Conservation (phyloP, 768 basidiomycete species). For the Pulveroboletus sp. region DNA sequence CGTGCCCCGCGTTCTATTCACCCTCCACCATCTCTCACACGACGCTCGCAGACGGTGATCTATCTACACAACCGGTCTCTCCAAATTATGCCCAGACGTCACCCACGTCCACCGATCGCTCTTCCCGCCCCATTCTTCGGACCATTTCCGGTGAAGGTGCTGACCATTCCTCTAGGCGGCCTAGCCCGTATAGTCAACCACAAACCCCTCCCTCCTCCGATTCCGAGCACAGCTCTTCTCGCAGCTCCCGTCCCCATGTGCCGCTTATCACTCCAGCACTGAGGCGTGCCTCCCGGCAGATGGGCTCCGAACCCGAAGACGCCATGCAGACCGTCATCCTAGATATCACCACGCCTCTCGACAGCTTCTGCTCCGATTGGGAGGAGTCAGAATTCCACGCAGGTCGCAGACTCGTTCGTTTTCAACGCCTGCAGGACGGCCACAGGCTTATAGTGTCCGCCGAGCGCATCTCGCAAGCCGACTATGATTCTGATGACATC, state of each 20-base stretch:
- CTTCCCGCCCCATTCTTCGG: constrained; percentile 25
- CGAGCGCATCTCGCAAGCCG: constrained; percentile 65
- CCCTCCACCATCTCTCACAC: not conserved
- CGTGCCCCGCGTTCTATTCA: not conserved
- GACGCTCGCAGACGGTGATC: constrained; percentile 5
- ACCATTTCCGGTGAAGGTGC: constrained; percentile 21
- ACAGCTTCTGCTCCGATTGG: constrained; percentile 55
- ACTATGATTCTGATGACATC: constrained; percentile 68
- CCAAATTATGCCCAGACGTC: constrained; percentile 1
- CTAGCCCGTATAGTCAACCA: constrained; percentile 36
- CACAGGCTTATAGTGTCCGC: constrained; percentile 74
- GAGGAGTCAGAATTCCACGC: constrained; percentile 56
- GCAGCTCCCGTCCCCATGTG: constrained; percentile 16
- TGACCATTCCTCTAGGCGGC: constrained; percentile 33
- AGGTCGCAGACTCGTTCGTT: constrained; percentile 83
- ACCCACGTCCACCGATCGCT: not conserved
- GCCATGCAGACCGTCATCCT: constrained; percentile 53
- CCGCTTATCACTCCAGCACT: constrained; percentile 13
- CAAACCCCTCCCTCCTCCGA: constrained; percentile 40
- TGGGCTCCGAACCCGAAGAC: constrained; percentile 35
- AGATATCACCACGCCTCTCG: constrained; percentile 54
- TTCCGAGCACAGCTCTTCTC: constrained; percentile 31
- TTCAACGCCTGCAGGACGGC: constrained; percentile 74
- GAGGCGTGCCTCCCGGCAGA: constrained; percentile 21
- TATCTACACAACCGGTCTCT: not conserved